A percentile compares a stretch with the other conserved stretches of the same genome.
phyloP scores from a whole-genome alignment of 192 early-diverging fungal species.

The Lobosporangium transversale region DNA sequence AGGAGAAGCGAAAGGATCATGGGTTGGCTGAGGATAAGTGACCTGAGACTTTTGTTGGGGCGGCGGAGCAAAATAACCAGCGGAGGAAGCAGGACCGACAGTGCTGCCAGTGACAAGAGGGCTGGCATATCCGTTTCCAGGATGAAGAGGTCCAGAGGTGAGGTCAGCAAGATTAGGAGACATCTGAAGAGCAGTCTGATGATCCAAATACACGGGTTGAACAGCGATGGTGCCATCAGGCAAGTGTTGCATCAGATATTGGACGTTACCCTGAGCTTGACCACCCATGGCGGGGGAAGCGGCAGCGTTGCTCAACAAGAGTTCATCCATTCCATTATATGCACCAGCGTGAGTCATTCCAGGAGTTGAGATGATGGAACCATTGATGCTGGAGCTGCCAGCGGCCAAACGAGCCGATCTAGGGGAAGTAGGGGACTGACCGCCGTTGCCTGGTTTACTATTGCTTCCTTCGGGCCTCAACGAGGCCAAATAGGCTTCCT shows the following conservation, averaged over 20 bases:
- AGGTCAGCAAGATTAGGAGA: constrained; percentile 23
- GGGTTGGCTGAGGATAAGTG: constrained; percentile 24
- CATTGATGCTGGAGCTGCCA: too few species aligned
- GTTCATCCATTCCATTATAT: constrained; percentile 37
- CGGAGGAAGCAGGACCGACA: not conserved
- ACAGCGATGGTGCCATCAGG: constrained; percentile 49
- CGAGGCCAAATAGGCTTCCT: constrained; percentile 32
- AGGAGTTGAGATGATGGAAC: constrained; percentile 15
- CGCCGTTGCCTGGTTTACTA: not conserved
- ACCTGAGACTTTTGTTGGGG: not conserved
- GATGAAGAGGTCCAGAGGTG: too few species aligned
- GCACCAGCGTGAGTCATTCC: constrained; percentile 25
- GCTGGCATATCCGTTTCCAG: constrained; percentile 3
- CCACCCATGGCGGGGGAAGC: constrained; percentile 24
- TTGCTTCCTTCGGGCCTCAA: constrained; percentile 12
- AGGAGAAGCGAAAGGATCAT: constrained; percentile 47
- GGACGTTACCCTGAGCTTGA: constrained; percentile 36
- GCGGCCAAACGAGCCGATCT: not conserved
- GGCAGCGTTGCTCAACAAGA: constrained; percentile 12
- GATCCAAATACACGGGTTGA: constrained; percentile 46
- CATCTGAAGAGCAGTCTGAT: constrained; percentile 28
- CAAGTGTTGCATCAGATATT: constrained; percentile 49
- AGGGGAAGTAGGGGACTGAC: not conserved
- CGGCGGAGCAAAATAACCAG: not conserved
- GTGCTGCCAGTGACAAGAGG: not conserved